Evolutionary conservation across 345 rosid species (phyloP).

Genomic region (Corchorus capsularis): DNA sequence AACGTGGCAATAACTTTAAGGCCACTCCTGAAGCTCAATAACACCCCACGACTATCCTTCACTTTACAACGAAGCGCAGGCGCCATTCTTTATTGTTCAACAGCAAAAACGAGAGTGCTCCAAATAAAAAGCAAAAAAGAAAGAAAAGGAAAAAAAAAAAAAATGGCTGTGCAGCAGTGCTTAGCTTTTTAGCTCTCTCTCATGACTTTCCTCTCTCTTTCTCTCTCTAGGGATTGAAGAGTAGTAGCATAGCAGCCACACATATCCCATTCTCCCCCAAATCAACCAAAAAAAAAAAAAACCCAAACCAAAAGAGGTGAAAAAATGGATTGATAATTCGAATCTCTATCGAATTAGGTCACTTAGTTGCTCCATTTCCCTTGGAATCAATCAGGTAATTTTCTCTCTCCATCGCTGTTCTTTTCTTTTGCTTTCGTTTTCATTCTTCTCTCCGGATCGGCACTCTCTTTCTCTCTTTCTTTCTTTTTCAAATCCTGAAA

Average conservation of each 20-base stretch:
- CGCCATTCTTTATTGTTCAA: not conserved
- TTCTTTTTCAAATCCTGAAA: slow-evolving; percentile 1
- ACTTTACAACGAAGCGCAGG: not conserved
- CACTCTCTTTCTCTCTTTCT: not conserved
- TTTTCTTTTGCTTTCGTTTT: slow-evolving; percentile 10
- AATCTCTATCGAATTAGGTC: slow-evolving; percentile 10
- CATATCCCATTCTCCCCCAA: slow-evolving; percentile 23
- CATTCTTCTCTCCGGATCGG: slow-evolving; percentile 15
- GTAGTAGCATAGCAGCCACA: slow-evolving; percentile 41
- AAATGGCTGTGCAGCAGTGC: slow-evolving; percentile 20
- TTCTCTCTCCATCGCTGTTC: not conserved
- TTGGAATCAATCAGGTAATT: slow-evolving; percentile 15
- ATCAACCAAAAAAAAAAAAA: not conserved
- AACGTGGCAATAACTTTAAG: slow-evolving; percentile 14
- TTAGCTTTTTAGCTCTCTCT: slow-evolving; percentile 27
- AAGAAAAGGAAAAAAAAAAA: not conserved
- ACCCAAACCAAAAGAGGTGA: not conserved
- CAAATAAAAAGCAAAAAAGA: slow-evolving; percentile 14
- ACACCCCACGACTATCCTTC: not conserved
- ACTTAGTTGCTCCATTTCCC: slow-evolving; percentile 2
- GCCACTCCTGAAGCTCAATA: slow-evolving; percentile 19
- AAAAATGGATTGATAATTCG: not conserved
- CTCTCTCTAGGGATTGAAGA: slow-evolving; percentile 54
- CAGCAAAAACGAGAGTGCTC: slow-evolving; percentile 45
- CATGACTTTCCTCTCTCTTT: slow-evolving; percentile 29